These are phyloP conservation scores for Candolleomyces aberdarensis DNA, from an alignment of 768 basidiomycete genomes.

Conservation along the genomic window DNA sequence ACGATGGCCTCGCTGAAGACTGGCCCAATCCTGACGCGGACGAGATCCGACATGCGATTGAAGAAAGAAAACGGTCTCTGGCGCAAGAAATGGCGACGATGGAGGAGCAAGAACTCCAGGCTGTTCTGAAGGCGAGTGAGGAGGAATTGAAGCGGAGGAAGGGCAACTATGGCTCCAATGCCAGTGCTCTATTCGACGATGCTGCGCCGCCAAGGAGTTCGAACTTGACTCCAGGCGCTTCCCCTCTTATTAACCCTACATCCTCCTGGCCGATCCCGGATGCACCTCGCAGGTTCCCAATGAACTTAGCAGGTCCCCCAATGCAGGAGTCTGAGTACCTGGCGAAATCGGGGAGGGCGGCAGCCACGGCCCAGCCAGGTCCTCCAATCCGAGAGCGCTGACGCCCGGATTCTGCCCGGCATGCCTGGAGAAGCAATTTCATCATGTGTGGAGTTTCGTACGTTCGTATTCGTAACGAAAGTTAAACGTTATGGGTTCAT, in stretches of 20 bases:
- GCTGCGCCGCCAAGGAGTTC: conserved; percentile 30
- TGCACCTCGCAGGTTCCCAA: no score
- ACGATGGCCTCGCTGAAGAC: conserved; percentile 22
- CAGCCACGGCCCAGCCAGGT: no score
- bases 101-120: conserved; percentile 81
- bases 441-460: no score
- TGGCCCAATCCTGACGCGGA: conserved; percentile 63
- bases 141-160: conserved; percentile 79
- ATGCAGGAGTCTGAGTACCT: no score
- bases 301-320: no score
- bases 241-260: conserved; percentile 50
- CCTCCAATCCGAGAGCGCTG: no score
- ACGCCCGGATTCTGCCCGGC: no score
- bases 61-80: conserved; percentile 76
- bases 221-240: conserved; percentile 38
- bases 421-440: no score
- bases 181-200: conserved; percentile 81
- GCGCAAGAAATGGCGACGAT: conserved; percentile 67
- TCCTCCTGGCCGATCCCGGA: no score
- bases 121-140: conserved; percentile 82
- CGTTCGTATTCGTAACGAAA: no score
- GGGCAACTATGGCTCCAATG: conserved; percentile 71
- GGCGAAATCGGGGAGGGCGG: no score
- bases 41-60: conserved; percentile 82
- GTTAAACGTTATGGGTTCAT: no score